Conservation (phyloP, 306 rosid genomes). For the Vicia faba region DNA sequence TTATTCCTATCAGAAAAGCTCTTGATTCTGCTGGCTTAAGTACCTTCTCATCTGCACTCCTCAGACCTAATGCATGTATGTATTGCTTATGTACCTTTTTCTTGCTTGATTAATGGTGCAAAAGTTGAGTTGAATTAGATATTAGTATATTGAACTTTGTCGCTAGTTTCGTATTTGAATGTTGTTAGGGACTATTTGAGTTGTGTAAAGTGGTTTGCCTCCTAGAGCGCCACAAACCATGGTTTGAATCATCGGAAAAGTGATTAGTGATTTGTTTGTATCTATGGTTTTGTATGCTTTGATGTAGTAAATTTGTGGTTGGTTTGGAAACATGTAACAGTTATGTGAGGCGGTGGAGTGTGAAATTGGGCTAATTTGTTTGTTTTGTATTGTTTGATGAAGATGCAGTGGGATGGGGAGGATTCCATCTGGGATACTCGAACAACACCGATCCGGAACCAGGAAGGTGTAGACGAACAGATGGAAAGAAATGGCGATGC, state of each 20-base stretch:
- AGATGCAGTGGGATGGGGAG: constrained; percentile 85
- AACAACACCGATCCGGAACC: constrained; percentile 97
- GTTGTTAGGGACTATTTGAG: background rate
- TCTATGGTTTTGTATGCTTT: background rate
- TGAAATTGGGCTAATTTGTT: background rate
- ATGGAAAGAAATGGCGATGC: constrained; percentile 99
- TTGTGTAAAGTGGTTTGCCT: background rate
- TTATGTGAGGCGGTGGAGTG: background rate
- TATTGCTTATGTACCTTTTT: background rate
- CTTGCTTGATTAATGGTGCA: background rate
- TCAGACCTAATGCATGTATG: constrained; percentile 73
- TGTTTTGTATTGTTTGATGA: background rate
- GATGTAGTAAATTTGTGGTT: background rate
- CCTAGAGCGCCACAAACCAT: background rate
- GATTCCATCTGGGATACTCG: constrained; percentile 87
- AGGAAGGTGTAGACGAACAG: constrained; percentile 97
- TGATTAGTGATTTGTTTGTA: background rate
- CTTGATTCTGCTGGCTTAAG: constrained; percentile 72
- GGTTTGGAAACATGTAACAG: background rate
- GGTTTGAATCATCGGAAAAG: background rate
- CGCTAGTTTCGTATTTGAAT: background rate
- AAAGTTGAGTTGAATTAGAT: background rate
- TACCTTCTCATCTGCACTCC: constrained; percentile 53
- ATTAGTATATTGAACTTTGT: background rate
- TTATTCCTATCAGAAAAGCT: constrained; percentile 78